Percentiles rank a stretch among this genome's conserved stretches.
phyloP scores from a whole-genome alignment of 331 rosid species.

The Arachis monticola region DNA sequence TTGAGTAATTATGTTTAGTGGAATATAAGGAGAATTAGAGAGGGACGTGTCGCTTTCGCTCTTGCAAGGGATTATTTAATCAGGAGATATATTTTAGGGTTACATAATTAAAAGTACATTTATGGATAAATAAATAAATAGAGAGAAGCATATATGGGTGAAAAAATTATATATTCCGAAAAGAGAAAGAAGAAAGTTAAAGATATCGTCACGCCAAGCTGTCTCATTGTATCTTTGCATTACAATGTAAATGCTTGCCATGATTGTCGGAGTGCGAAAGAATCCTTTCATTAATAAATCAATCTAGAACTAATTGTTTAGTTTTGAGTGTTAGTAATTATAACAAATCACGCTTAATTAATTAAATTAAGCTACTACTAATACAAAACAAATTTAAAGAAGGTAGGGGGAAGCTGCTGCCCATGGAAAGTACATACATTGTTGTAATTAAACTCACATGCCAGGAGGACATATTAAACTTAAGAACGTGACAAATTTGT shows the following conservation, averaged over 20 bases:
- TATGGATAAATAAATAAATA: not conserved
- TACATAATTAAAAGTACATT: too few species aligned
- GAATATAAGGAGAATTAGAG: constrained; percentile 11
- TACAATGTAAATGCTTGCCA: constrained; percentile 61
- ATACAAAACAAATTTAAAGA: constrained; percentile 26
- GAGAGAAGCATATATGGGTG: not conserved
- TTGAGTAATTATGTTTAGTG: constrained; percentile 8
- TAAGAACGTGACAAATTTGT: constrained; percentile 30
- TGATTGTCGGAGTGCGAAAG: constrained; percentile 58
- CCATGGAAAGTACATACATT: constrained; percentile 39
- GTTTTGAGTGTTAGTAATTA: constrained; percentile 4
- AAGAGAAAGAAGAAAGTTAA: constrained; percentile 42
- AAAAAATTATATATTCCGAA: constrained; percentile 20
- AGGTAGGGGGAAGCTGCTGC: constrained; percentile 42
- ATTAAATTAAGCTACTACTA: not conserved
- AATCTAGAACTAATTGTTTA: constrained; percentile 18
- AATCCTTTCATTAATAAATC: constrained; percentile 36
- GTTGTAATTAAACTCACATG: constrained; percentile 34
- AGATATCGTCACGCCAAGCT: constrained; percentile 62
- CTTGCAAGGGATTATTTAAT: constrained; percentile 16
- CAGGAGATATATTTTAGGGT: not conserved
- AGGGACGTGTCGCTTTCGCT: not conserved
- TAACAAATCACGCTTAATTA: constrained; percentile 23
- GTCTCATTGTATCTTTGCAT: constrained; percentile 48
- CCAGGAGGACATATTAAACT: constrained; percentile 11